These are phyloP conservation scores for Sodiomyces alkalinus DNA, from an alignment of 2,329 filamentous ascomycete genomes.

Conservation along the genomic window DNA sequence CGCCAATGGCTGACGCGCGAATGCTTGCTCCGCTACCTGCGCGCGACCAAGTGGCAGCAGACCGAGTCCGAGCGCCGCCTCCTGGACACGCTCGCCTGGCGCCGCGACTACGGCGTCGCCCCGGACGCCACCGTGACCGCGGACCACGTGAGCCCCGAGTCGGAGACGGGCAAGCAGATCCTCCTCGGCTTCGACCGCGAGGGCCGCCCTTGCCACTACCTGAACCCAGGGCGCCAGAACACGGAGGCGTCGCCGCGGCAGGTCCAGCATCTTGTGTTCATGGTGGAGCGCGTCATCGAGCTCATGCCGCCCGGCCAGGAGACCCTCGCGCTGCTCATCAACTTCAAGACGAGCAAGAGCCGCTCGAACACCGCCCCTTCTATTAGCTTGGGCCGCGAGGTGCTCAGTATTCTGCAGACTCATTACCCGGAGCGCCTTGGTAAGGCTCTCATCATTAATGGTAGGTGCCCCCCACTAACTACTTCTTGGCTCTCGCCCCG, in stretches of 20 bases:
- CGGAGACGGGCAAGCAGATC: conserved; percentile 92
- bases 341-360: conserved; percentile 70
- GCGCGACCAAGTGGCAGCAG: conserved; percentile 81
- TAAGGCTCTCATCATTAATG: conserved; percentile 75
- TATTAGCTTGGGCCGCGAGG: conserved; percentile 62
- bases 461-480: conserved; percentile 29
- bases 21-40: conserved; percentile 82
- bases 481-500: not conserved
- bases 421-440: conserved; percentile 92
- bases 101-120: conserved; percentile 68
- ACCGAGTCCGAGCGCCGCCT: conserved; percentile 66
- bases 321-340: conserved; percentile 73
- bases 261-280: conserved; percentile 87
- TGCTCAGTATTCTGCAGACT: conserved; percentile 82
- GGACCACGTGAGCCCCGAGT: conserved; percentile 84
- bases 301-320: conserved; percentile 80
- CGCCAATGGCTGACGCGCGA: conserved; percentile 84
- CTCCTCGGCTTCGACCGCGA: conserved; percentile 77
- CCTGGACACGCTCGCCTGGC: conserved; percentile 69
- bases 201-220: conserved; percentile 76
- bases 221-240: conserved; percentile 84
- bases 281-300: conserved; percentile 83
- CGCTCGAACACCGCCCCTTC: conserved; percentile 60
- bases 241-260: conserved; percentile 75
- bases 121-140: conserved; percentile 50